phyloP scores from a whole-genome alignment of 2,329 filamentous ascomycete genomes.

The Penicillium sumatraense region DNA sequence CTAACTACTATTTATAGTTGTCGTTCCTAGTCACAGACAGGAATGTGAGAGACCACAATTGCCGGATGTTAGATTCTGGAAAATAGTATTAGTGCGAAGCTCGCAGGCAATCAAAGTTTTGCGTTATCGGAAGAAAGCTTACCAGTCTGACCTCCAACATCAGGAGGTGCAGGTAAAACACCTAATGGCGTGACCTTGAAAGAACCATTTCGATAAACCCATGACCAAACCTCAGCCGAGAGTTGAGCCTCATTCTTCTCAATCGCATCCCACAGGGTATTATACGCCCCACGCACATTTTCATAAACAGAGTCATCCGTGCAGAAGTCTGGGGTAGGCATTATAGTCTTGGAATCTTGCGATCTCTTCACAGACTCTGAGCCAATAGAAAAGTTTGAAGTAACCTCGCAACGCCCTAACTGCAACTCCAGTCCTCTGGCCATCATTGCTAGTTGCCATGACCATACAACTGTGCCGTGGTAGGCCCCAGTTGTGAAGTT shows the following conservation, averaged over 20 bases:
- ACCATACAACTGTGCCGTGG: slow-evolving; percentile 69
- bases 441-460: slow-evolving; percentile 69
- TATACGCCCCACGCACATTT: slow-evolving; percentile 60
- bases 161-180: slow-evolving; percentile 53
- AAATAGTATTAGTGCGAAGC: slow-evolving; percentile 1
- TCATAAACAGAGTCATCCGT: slow-evolving; percentile 45
- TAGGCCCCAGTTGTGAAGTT: slow-evolving; percentile 64
- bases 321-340: slow-evolving; percentile 56
- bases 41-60: slow-evolving; percentile 23
- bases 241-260: slow-evolving; percentile 59
- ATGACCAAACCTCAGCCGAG: slow-evolving; percentile 66
- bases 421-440: slow-evolving; percentile 63
- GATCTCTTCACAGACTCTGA: not conserved
- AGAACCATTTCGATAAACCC: slow-evolving; percentile 55
- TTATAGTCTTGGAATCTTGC: not conserved
- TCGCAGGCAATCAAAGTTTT: too few relatives aligned
- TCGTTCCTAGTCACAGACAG: slow-evolving; percentile 19
- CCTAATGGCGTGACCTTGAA: slow-evolving; percentile 59
- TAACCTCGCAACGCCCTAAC: slow-evolving; percentile 55
- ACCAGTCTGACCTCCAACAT: slow-evolving; percentile 44
- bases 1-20: slow-evolving; percentile 5
- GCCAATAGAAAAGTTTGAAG: slow-evolving; percentile 9
- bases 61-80: slow-evolving; percentile 23
- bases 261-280: slow-evolving; percentile 64
- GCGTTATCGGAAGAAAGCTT: too few relatives aligned